Evolutionary conservation across 495 filamentous ascomycete species (phyloP).

Genomic region (Penicillium coprophilum): DNA sequence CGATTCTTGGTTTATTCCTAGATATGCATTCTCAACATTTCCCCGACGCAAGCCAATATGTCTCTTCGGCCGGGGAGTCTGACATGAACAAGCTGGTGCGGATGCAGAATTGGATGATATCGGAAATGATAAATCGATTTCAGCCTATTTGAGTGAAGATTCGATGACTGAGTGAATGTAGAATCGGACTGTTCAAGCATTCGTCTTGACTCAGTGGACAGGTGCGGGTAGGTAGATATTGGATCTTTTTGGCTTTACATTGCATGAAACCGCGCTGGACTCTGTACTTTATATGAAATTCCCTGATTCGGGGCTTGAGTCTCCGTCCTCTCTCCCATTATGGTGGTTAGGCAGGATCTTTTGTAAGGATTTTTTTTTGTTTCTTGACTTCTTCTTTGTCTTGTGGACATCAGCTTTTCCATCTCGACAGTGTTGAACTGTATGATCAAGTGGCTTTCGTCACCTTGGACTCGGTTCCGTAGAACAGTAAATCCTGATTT

Average conservation of each 20-base stretch:
- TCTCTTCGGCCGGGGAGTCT: slow-evolving; percentile 9
- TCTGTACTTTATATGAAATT: slow-evolving; percentile 36
- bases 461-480: background rate
- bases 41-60: slow-evolving; percentile 15
- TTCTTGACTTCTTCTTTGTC: slow-evolving; percentile 4
- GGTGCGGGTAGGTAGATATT: slow-evolving; percentile 31
- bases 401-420: slow-evolving; percentile 8
- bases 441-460: background rate
- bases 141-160: slow-evolving; percentile 18
- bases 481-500: background rate
- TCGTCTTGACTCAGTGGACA: slow-evolving; percentile 20
- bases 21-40: slow-evolving; percentile 11
- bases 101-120: slow-evolving; percentile 20
- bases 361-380: slow-evolving; percentile 17
- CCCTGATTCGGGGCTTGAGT: slow-evolving; percentile 16
- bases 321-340: slow-evolving; percentile 13
- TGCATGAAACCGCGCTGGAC: slow-evolving; percentile 35
- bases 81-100: slow-evolving; percentile 19
- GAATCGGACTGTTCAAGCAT: slow-evolving; percentile 20
- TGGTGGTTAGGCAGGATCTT: slow-evolving; percentile 5
- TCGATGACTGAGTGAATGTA: slow-evolving; percentile 27
- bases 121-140: slow-evolving; percentile 27
- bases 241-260: slow-evolving; percentile 30
- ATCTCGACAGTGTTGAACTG: slow-evolving; percentile 3
- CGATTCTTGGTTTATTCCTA: slow-evolving; percentile 10